Conservation (phyloP, 768 basidiomycete genomes). For the Boletus vinaceobasis region DNA sequence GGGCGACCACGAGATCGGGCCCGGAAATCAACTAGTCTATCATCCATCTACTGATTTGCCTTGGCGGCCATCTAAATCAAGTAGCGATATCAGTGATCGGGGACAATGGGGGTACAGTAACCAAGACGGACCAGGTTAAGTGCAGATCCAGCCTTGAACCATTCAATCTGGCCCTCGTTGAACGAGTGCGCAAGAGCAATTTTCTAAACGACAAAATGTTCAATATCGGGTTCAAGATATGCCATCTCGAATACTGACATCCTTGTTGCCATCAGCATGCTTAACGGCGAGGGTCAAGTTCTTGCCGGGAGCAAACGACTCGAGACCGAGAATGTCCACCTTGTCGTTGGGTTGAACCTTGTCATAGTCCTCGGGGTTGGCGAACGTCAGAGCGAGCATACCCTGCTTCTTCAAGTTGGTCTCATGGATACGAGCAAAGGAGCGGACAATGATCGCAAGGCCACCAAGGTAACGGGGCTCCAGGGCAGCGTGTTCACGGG, state of each 20-base stretch:
- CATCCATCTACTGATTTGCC: slow-evolving; percentile 43
- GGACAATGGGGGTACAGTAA: too few relatives aligned
- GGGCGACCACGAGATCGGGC: not conserved
- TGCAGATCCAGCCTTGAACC: slow-evolving; percentile 98
- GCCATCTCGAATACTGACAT: slow-evolving; percentile 38
- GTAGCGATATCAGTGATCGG: not conserved
- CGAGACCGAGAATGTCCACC: slow-evolving; percentile 85
- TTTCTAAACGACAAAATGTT: slow-evolving; percentile 41
- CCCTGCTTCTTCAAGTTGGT: slow-evolving; percentile 99
- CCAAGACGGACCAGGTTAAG: slow-evolving; percentile 70
- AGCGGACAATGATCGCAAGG: slow-evolving; percentile 91
- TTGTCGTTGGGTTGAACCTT: slow-evolving; percentile 84
- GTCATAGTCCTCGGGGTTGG: slow-evolving; percentile 90
- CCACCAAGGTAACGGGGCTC: slow-evolving; percentile 95
- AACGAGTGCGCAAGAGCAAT: slow-evolving; percentile 86
- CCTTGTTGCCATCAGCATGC: slow-evolving; percentile 76
- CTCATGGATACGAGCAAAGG: slow-evolving; percentile 97
- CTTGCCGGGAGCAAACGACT: slow-evolving; percentile 88
- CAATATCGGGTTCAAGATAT: slow-evolving; percentile 1
- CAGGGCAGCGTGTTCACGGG: slow-evolving; percentile 95
- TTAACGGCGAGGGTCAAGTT: slow-evolving; percentile 79
- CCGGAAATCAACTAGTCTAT: slow-evolving; percentile 9
- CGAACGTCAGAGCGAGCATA: slow-evolving; percentile 95
- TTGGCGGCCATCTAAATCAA: slow-evolving; percentile 60
- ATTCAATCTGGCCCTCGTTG: slow-evolving; percentile 95